Conservation (phyloP, 345 rosid species). For the Draba incana region DNA sequence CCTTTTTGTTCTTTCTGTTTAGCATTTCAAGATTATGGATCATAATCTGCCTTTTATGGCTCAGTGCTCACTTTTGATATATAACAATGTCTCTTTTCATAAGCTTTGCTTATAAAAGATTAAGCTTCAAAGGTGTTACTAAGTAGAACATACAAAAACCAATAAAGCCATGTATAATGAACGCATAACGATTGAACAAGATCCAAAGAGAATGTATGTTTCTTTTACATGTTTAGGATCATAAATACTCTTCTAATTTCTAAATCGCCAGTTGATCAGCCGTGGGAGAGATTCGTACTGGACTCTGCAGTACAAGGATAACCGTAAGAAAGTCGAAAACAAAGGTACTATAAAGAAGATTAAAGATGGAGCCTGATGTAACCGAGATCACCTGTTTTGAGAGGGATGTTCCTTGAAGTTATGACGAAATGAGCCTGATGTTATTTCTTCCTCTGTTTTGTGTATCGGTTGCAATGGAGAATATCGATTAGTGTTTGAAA, state of each 20-base stretch:
- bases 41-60: constrained; percentile 8
- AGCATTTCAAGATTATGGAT: constrained; percentile 8
- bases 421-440: constrained; percentile 20
- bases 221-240: constrained; percentile 24
- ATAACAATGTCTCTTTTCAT: constrained; percentile 26
- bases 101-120: constrained; percentile 31
- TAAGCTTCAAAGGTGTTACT: constrained; percentile 25
- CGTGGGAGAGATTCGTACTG: constrained; percentile 32
- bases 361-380: not conserved
- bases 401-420: constrained; percentile 26
- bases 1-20: not conserved
- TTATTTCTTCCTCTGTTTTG: constrained; percentile 25
- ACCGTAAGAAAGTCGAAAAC: constrained; percentile 11
- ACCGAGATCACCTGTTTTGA: constrained; percentile 31
- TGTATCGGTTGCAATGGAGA: not conserved
- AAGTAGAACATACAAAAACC: constrained; percentile 23
- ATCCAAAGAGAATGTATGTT: constrained; percentile 14
- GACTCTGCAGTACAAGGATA: constrained; percentile 35
- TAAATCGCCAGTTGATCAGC: constrained; percentile 26
- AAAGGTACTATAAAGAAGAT: constrained; percentile 2
- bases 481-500: constrained; percentile 3
- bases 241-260: constrained; percentile 37
- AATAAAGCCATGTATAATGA: constrained; percentile 22
- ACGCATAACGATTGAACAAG: constrained; percentile 33
- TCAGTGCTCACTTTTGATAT: constrained; percentile 20